phyloP scores from a whole-genome alignment of 23 red algal species.

The Rhodosorus marinus region DNA sequence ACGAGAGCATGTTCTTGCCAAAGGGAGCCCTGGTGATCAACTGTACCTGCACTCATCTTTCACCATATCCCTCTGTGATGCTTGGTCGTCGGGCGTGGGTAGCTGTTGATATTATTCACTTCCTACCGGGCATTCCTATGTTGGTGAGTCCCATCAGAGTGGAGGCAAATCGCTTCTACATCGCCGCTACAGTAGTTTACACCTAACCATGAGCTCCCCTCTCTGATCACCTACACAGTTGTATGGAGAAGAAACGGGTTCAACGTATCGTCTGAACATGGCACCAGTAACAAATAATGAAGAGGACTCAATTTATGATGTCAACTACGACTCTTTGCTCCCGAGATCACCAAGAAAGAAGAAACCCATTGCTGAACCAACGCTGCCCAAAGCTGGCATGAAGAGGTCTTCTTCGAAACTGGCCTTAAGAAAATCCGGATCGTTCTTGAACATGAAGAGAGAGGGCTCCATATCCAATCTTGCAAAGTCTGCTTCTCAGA shows the following conservation, averaged over 20 bases:
- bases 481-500: too few species aligned
- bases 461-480: too few species aligned
- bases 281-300: slow-evolving; percentile 34
- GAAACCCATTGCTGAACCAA: neutral
- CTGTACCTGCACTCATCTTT: slow-evolving; percentile 72
- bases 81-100: slow-evolving; percentile 84
- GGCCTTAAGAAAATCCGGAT: too few species aligned
- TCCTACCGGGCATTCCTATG: slow-evolving; percentile 83
- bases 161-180: too few species aligned
- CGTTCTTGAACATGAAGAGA: too few species aligned
- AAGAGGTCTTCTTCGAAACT: too few species aligned
- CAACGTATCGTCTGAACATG: slow-evolving; percentile 58
- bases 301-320: slow-evolving; percentile 69
- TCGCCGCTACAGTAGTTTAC: too few species aligned
- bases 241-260: slow-evolving; percentile 66
- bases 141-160: too few species aligned
- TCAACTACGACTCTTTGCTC: slow-evolving; percentile 79
- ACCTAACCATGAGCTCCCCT: too few species aligned
- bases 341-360: slow-evolving; percentile 72
- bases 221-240: too few species aligned
- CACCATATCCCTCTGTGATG: slow-evolving; percentile 77
- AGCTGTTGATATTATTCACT: slow-evolving; percentile 79
- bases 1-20: slow-evolving; percentile 51
- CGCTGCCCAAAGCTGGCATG: too few species aligned
- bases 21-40: slow-evolving; percentile 64